Percentiles rank a stretch among this genome's conserved stretches.
These are phyloP conservation scores for Glarea lozoyensis DNA, from an alignment of 495 filamentous ascomycete genomes.

Conservation along the genomic window DNA sequence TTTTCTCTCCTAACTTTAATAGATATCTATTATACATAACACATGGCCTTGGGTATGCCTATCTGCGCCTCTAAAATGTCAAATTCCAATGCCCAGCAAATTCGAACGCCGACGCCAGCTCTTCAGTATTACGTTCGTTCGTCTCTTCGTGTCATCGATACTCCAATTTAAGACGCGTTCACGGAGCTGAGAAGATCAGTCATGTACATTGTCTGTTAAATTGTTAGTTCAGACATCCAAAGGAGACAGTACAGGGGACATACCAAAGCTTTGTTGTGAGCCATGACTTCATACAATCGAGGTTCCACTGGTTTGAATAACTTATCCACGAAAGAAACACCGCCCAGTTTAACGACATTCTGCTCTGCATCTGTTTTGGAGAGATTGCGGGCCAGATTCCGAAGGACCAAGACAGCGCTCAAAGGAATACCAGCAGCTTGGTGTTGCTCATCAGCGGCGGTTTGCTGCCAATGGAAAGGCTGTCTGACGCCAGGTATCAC, in stretches of 20 bases:
- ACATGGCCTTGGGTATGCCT: not conserved
- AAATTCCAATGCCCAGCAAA: not conserved
- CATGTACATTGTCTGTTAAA: constrained; percentile 6
- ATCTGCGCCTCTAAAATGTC: constrained; percentile 5
- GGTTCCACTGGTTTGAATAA: constrained; percentile 41
- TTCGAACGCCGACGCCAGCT: not conserved
- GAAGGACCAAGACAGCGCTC: constrained; percentile 73
- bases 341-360: constrained; percentile 38
- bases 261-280: constrained; percentile 42
- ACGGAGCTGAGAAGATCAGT: constrained; percentile 13
- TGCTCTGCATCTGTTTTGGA: constrained; percentile 48
- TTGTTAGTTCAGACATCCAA: not conserved
- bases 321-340: constrained; percentile 26
- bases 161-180: constrained; percentile 13
- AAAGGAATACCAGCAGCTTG: constrained; percentile 80
- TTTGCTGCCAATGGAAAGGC: constrained; percentile 49
- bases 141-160: too few relatives aligned
- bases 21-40: constrained; percentile 11
- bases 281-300: constrained; percentile 42
- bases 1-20: constrained; percentile 2
- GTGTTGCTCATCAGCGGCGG: constrained; percentile 65
- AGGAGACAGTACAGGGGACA: constrained; percentile 2
- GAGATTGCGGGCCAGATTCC: constrained; percentile 77
- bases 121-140: too few relatives aligned
- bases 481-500: constrained; percentile 45